Evolutionary conservation across 495 filamentous ascomycete genomes (phyloP).

Genomic region (Podospora pseudopauciseta): DNA sequence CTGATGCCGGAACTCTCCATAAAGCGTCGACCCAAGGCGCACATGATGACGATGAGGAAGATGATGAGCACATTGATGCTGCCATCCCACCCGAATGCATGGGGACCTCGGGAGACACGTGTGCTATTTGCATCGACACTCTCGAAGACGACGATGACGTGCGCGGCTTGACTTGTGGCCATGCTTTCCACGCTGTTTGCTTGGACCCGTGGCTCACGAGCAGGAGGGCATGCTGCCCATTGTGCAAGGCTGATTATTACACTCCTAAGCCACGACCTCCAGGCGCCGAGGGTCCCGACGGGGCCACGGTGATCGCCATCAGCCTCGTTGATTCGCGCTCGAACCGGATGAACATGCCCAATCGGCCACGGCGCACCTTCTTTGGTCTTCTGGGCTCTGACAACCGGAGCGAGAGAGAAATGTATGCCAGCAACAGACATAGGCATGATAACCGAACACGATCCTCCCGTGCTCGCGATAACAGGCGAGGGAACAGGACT

Average conservation of each 20-base stretch:
- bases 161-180: slow-evolving; percentile 86
- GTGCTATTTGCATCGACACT: slow-evolving; percentile 91
- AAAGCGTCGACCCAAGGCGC: slow-evolving; percentile 32
- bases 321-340: slow-evolving; percentile 26
- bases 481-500: not conserved
- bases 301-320: slow-evolving; percentile 27
- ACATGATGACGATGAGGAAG: slow-evolving; percentile 64
- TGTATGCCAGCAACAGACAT: not conserved
- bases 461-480: not conserved
- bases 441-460: slow-evolving; percentile 3
- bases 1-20: slow-evolving; percentile 7
- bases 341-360: slow-evolving; percentile 44
- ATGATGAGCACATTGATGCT: slow-evolving; percentile 81
- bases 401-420: slow-evolving; percentile 4
- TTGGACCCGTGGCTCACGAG: slow-evolving; percentile 95
- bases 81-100: slow-evolving; percentile 79
- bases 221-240: slow-evolving; percentile 88
- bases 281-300: slow-evolving; percentile 34
- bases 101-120: slow-evolving; percentile 85
- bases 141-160: slow-evolving; percentile 96
- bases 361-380: slow-evolving; percentile 23
- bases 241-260: slow-evolving; percentile 97
- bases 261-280: slow-evolving; percentile 71
- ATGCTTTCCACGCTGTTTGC: slow-evolving; percentile 93
- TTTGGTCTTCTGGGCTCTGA: slow-evolving; percentile 26